Evolutionary conservation across 768 basidiomycete genomes (phyloP), one percentile per base, ranked within the genome.

Genomic region (Phaffia tasmanica): DNA sequence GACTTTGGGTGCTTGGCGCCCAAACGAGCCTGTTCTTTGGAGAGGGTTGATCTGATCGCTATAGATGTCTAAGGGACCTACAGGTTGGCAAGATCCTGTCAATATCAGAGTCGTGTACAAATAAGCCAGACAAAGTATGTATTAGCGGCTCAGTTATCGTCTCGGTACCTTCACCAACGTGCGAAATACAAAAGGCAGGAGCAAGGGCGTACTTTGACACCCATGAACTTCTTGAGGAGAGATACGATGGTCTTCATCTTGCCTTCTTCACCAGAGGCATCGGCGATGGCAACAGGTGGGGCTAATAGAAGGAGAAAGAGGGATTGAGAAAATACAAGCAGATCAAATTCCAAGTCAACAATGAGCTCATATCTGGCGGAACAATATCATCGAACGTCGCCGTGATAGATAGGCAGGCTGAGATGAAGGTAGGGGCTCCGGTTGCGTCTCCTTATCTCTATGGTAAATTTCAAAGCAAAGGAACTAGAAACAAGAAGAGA

Each of bases 241-340:
- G 87, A 85, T 21, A 97, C 80, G 58, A 97, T 89, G 85, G 93
- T 91, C 82, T 87, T 92, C 68, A 95, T 80, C 81, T 88, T 93
- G 57, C 89, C 87, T 68, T 89, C 88, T 75, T 97, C 93, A 42
- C 87, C 75, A 0, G 74, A 73, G 58, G 71, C 71, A 19, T 73
- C 76, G 5, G 73, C 19, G 0, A 63, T 68, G 62, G 76, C 75
- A 8, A 75, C 71, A 2, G 76, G 25, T 0, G 73, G 70, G 8
- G 76, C 73, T 32, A 74, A 75, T 25, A n/a, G 7, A 21, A 8
- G 27, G 27, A 57, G 56, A n/a, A 32, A 57, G 56, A 19, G 56
- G n/a, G 54, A 14, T 57, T 42, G 4, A 42, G 35, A 42, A 42
- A 11, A n/a, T n/a, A n/a, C n/a, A n/a, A n/a, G n/a, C n/a, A n/a